Percentiles rank a stretch among this genome's conserved stretches.
These are phyloP conservation scores for Colletotrichum brevisporum DNA, from an alignment of 2,329 filamentous ascomycete genomes.

Conservation along the genomic window DNA sequence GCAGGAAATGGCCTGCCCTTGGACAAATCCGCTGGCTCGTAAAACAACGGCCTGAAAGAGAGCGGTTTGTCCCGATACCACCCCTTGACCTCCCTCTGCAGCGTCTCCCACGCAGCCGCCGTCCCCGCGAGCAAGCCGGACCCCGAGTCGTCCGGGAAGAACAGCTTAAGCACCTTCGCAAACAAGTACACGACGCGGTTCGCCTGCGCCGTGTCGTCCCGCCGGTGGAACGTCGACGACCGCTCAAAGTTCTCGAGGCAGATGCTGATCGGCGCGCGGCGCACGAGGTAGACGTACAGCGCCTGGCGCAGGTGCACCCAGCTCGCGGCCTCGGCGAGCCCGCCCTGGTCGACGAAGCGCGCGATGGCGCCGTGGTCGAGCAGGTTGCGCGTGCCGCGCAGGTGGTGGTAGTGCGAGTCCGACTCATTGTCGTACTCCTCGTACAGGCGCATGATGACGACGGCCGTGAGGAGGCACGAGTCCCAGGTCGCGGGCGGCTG, in stretches of 20 bases:
- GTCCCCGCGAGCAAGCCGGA: neutral
- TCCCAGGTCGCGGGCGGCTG: conserved; percentile 58
- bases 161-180: conserved; percentile 45
- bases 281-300: conserved; percentile 54
- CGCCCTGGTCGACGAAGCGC: conserved; percentile 53
- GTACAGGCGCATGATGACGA: conserved; percentile 63
- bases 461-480: conserved; percentile 61
- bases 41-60: conserved; percentile 51
- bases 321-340: conserved; percentile 55
- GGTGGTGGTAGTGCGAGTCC: conserved; percentile 56
- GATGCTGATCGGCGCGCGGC: conserved; percentile 41
- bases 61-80: conserved; percentile 49
- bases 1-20: conserved; percentile 50
- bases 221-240: conserved; percentile 38
- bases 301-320: conserved; percentile 58
- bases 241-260: conserved; percentile 42
- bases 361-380: conserved; percentile 52
- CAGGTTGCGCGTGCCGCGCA: conserved; percentile 54
- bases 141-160: conserved; percentile 23
- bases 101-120: conserved; percentile 4
- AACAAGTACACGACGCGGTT: conserved; percentile 44
- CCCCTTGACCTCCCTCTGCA: conserved; percentile 43
- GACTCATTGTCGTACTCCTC: conserved; percentile 55
- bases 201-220: conserved; percentile 41
- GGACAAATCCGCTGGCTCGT: conserved; percentile 45